Conservation (phyloP, 202 grass and related monocot genomes). For the Panicum virgatum region DNA sequence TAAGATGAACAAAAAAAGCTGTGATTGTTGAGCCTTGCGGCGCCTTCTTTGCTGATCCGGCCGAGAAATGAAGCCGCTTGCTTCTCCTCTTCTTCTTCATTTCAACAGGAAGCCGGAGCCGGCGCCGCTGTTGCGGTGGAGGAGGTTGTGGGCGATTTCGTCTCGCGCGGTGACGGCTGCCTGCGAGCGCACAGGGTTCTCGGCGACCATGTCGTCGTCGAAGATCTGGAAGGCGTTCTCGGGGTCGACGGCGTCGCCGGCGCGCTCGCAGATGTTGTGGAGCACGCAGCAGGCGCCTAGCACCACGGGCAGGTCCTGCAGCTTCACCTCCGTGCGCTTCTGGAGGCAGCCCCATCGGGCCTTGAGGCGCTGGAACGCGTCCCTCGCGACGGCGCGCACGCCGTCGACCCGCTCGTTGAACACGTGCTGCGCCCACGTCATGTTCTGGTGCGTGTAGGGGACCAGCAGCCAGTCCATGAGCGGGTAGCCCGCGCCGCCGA, state of each 20-base stretch:
- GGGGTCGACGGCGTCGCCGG: constrained; percentile 50
- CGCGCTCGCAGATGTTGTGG: constrained; percentile 93
- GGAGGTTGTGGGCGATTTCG: constrained; percentile 65
- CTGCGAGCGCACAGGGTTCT: constrained; percentile 57
- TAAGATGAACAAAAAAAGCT: not conserved
- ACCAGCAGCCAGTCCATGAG: constrained; percentile 77
- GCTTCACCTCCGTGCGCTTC: constrained; percentile 63
- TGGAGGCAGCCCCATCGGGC: constrained; percentile 72
- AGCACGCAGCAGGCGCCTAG: constrained; percentile 82
- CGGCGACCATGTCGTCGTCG: constrained; percentile 62
- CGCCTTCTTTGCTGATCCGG: not conserved
- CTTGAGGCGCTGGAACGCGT: constrained; percentile 69
- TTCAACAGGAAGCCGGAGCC: constrained; percentile 11
- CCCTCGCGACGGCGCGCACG: constrained; percentile 45
- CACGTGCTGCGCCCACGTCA: constrained; percentile 71
- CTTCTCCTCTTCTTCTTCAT: not conserved
- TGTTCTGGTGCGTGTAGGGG: constrained; percentile 69
- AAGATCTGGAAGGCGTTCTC: constrained; percentile 43
- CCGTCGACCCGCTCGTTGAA: constrained; percentile 64
- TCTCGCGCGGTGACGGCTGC: constrained; percentile 55
- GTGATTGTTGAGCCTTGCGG: constrained; percentile 12
- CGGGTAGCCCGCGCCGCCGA: constrained; percentile 60
- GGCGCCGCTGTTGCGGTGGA: constrained; percentile 43
- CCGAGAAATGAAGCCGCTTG: not conserved
- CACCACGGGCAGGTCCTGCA: constrained; percentile 54